Conservation (phyloP, 2,329 filamentous ascomycete genomes). For the Apiospora pterosperma region DNA sequence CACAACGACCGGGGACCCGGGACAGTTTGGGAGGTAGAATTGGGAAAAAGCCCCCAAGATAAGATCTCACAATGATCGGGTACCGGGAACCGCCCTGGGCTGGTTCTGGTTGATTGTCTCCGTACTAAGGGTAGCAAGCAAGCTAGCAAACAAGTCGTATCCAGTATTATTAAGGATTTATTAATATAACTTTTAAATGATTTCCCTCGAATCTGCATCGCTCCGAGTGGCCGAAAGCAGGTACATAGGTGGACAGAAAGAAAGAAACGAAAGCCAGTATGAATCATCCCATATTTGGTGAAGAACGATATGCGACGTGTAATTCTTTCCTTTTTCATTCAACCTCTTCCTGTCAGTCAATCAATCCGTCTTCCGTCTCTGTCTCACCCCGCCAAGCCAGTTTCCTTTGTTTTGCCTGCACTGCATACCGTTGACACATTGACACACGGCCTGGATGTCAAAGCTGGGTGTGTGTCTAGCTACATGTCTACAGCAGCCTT, state of each 20-base stretch:
- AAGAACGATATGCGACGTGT: conserved; percentile 1
- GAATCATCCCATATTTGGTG: background rate
- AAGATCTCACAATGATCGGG: background rate
- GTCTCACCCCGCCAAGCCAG: background rate
- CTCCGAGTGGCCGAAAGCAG: background rate
- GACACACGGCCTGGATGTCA: background rate
- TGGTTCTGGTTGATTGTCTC: background rate
- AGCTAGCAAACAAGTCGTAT: background rate
- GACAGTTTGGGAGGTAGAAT: background rate
- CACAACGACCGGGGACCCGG: background rate
- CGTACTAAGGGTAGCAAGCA: no score
- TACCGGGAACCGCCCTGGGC: background rate
- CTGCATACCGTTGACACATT: conserved; percentile 1
- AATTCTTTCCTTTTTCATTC: background rate
- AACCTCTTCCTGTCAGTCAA: background rate
- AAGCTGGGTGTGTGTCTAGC: no score
- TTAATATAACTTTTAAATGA: no score
- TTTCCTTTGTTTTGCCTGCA: background rate
- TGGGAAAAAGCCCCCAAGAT: background rate
- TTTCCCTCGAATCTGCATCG: background rate
- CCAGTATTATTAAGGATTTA: no score
- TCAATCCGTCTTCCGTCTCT: background rate
- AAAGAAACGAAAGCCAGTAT: background rate
- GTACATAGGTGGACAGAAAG: background rate
- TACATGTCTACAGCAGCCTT: no score